These are phyloP conservation scores for Phenoliferia sp. DNA, from an alignment of 1,284 basidiomycete species.

Conservation along the genomic window DNA sequence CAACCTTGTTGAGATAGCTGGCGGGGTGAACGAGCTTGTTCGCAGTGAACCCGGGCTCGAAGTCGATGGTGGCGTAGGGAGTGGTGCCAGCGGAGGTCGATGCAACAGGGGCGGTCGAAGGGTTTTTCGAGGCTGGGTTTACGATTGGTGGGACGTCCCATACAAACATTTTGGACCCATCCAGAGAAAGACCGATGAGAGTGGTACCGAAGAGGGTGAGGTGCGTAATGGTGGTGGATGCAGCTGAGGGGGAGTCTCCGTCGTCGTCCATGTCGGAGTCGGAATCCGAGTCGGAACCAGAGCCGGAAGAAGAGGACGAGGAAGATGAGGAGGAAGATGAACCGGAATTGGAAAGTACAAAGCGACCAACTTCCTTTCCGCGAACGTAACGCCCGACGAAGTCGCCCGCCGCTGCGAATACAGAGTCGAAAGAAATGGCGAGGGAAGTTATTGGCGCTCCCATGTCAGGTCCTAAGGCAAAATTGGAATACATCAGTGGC, in stretches of 20 bases:
- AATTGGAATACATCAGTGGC: too few relatives aligned
- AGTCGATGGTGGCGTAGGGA: slow-evolving; percentile 61
- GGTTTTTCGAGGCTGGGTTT: slow-evolving; percentile 24
- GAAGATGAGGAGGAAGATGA: background rate
- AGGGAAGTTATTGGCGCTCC: slow-evolving; percentile 68
- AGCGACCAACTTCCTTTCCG: slow-evolving; percentile 49
- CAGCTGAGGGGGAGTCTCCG: background rate
- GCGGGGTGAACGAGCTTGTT: slow-evolving; percentile 83
- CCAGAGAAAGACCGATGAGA: slow-evolving; percentile 64
- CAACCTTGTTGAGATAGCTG: slow-evolving; percentile 94
- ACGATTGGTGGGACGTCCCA: slow-evolving; percentile 55
- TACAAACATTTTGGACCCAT: slow-evolving; percentile 70
- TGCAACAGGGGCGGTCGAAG: background rate
- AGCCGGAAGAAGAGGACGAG: background rate
- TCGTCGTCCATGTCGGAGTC: slow-evolving; percentile 5
- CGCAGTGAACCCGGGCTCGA: slow-evolving; percentile 75
- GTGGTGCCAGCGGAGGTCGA: background rate
- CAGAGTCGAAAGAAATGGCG: slow-evolving; percentile 75
- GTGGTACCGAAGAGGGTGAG: slow-evolving; percentile 68
- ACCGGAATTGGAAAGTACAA: slow-evolving; percentile 1
- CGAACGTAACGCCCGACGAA: slow-evolving; percentile 67
- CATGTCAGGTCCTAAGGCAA: slow-evolving; percentile 65
- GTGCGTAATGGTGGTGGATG: slow-evolving; percentile 41
- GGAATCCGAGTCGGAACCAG: slow-evolving; percentile 3
- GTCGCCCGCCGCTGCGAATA: slow-evolving; percentile 73